Base-by-base conservation (phyloP, 352 stramenopile species). In the Phytophthora nicotianae region DNA sequence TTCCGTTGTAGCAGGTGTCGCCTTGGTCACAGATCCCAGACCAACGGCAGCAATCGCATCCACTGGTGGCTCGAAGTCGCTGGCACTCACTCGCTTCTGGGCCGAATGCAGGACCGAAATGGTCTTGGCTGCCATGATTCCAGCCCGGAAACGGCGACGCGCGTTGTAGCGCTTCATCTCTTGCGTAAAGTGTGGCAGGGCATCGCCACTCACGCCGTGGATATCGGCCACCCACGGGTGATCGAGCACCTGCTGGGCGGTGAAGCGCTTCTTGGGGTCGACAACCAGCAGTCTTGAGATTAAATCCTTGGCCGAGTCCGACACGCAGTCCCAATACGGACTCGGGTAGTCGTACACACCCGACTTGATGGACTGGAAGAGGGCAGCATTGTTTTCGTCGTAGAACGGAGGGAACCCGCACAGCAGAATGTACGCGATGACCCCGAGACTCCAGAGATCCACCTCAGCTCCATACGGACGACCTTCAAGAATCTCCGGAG, bases 321-420 rank as follows among this genome's bases (percentile, higher is more conserved):
- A 97, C 35, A 99, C 86, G 52, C 90, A 83, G 68, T 96, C 86
- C 95, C 95, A 99, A 75, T 98, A 98, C 13, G 96, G 92, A 49
- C 81, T 95, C 27, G 87, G 85, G 65, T 96, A 98, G 62, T 97
- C 89, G 72, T 96, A 98, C 50, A 90, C 79, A 17, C 90, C 94
- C 33, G 75, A 86, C 57, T 94, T 91, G 75, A 97, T 97, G 20
- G 77, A 88, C 53, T 88, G 84, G 62, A 97, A 97, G n/a, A 96
- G 63, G 10, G 81, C 85, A 10, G 83, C 81, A 52, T 95, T 97
- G 77, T 97, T 90, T 47, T 97, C 91, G 62, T 97, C 88, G 74
- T 98, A 98, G 74, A 99, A 99, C 2, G 97, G 97, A 26, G 97
- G 97, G 47, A 97, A 97, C 5, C 97, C 97, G 51, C 90, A 98